Percentiles rank a stretch among this genome's conserved stretches.
phyloP scores from a whole-genome alignment of 2,329 filamentous ascomycete genomes.

The Proliferodiscus dingleyae region DNA sequence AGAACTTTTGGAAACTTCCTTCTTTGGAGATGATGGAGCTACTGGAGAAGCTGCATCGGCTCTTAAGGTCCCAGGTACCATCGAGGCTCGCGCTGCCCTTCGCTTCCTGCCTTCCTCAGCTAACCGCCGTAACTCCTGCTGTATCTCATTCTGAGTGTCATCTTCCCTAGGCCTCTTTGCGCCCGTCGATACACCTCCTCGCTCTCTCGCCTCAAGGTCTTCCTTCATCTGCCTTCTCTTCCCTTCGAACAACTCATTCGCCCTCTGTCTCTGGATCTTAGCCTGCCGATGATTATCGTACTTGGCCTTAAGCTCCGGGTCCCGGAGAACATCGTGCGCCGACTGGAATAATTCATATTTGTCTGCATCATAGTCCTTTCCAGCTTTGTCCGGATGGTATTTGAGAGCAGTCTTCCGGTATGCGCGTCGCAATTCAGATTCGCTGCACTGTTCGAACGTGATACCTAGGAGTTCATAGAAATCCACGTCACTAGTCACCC shows the following conservation, averaged over 20 bases:
- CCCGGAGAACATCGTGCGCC: slow-evolving; percentile 78
- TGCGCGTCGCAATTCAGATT: slow-evolving; percentile 41
- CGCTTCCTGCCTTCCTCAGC: slow-evolving; percentile 48
- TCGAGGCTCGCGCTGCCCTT: slow-evolving; percentile 43
- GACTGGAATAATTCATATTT: slow-evolving; percentile 83
- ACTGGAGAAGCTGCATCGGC: slow-evolving; percentile 14
- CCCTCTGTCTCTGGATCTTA: slow-evolving; percentile 61
- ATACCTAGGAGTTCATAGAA: slow-evolving; percentile 32
- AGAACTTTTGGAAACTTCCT: slow-evolving; percentile 7
- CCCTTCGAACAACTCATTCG: slow-evolving; percentile 69
- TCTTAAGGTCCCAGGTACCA: slow-evolving; percentile 27
- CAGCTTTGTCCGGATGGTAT: slow-evolving; percentile 90
- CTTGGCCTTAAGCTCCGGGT: slow-evolving; percentile 62
- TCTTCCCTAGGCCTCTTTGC: slow-evolving; percentile 54
- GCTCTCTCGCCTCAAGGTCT: slow-evolving; percentile 76
- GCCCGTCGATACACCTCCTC: slow-evolving; percentile 44
- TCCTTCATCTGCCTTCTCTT: slow-evolving; percentile 74
- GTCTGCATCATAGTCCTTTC: slow-evolving; percentile 66
- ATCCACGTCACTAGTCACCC: slow-evolving; percentile 30
- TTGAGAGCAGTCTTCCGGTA: slow-evolving; percentile 84
- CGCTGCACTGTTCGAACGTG: slow-evolving; percentile 21
- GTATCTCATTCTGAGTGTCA: slow-evolving; percentile 38
- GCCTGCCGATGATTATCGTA: slow-evolving; percentile 77
- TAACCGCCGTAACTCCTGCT: slow-evolving; percentile 47
- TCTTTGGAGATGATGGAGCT: slow-evolving; percentile 14